phyloP scores from a whole-genome alignment of 1,139 yeast genomes.

The Sugiyamaella neomexicana region DNA sequence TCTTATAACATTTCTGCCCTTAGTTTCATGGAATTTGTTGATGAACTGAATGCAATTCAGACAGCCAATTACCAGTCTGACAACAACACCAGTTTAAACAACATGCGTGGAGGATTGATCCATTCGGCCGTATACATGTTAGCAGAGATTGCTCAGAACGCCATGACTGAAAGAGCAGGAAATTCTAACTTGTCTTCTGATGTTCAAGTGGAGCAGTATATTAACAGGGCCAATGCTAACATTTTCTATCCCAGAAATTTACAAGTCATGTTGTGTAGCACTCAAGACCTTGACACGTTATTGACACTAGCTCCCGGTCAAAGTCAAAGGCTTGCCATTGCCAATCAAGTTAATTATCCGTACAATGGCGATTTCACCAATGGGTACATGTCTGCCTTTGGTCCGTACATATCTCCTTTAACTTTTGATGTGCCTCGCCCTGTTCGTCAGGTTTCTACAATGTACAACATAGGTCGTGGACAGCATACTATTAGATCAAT shows the following conservation, averaged over 20 bases:
- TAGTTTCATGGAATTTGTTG: constrained; percentile 11
- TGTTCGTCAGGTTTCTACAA: neutral
- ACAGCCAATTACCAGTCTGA: neutral
- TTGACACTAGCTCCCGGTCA: neutral
- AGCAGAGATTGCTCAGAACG: neutral
- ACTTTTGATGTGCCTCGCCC: constrained; percentile 7
- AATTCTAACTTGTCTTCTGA: too few species aligned
- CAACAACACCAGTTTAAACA: neutral
- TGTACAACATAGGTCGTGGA: neutral
- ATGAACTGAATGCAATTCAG: constrained; percentile 1
- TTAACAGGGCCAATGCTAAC: constrained; percentile 1
- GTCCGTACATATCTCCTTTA: constrained; percentile 9
- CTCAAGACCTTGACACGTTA: neutral
- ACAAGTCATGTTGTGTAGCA: constrained; percentile 1
- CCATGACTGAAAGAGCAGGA: neutral
- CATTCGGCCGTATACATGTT: neutral
- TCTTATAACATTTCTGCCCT: neutral
- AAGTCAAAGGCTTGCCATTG: neutral
- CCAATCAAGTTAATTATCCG: neutral
- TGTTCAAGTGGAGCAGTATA: neutral
- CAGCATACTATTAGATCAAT: neutral
- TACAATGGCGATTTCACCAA: neutral
- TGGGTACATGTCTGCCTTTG: neutral
- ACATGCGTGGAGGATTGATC: neutral
- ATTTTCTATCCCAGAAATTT: constrained; percentile 9